Evolutionary conservation across 306 rosid species (phyloP).

Genomic region (Betula pendula): DNA sequence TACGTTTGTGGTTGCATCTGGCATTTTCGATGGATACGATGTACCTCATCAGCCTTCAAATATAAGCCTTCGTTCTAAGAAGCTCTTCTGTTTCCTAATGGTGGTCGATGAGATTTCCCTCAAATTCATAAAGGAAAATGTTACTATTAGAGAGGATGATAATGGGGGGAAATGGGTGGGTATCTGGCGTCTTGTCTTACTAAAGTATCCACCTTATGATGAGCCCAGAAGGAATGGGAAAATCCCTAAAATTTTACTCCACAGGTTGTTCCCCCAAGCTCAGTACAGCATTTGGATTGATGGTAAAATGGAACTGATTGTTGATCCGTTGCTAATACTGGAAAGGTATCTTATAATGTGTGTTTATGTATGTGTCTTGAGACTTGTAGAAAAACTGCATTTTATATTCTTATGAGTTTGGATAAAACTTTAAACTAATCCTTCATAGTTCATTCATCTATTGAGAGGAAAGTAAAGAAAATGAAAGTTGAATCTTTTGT

Average conservation of each 20-base stretch:
- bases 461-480: background rate
- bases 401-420: background rate
- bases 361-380: conserved; percentile 8
- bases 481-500: background rate
- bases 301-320: conserved; percentile 97
- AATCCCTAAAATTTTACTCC: conserved; percentile 92
- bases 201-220: conserved; percentile 87
- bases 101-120: conserved; percentile 85
- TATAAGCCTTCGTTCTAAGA: conserved; percentile 68
- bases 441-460: conserved; percentile 1
- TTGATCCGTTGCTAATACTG: conserved; percentile 86
- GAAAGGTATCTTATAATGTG: conserved; percentile 59
- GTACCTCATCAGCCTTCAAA: conserved; percentile 88
- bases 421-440: background rate
- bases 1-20: conserved; percentile 92
- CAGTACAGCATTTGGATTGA: conserved; percentile 98
- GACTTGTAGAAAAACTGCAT: background rate
- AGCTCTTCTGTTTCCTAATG: conserved; percentile 95
- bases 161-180: conserved; percentile 91
- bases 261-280: conserved; percentile 83
- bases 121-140: conserved; percentile 71
- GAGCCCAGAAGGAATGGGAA: conserved; percentile 98
- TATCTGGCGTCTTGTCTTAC: conserved; percentile 85
- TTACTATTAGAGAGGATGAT: conserved; percentile 63
- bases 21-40: conserved; percentile 94